phyloP scores from a whole-genome alignment of 306 rosid species.

The Carpinus viminea region DNA sequence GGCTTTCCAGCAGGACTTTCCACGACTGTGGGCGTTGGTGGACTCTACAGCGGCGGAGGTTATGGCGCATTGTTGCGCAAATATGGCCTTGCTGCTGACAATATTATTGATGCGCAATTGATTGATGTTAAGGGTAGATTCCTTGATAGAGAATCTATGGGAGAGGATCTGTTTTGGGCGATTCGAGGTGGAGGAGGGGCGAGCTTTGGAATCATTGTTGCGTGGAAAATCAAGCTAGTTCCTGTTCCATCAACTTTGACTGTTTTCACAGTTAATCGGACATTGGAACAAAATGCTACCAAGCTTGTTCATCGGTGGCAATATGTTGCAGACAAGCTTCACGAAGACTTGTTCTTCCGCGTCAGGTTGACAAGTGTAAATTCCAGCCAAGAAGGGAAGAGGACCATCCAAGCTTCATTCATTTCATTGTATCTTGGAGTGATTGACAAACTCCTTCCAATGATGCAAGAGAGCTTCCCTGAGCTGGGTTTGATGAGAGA shows the following conservation, averaged over 20 bases:
- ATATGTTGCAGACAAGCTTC: too few species aligned
- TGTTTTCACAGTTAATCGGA: too few species aligned
- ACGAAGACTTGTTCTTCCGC: too few species aligned
- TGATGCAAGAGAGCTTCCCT: too few species aligned
- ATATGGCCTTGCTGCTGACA: conserved; percentile 66
- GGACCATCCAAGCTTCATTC: too few species aligned
- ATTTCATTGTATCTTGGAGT: too few species aligned
- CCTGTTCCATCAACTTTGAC: conserved; percentile 56
- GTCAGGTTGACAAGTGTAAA: too few species aligned
- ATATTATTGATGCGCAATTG: conserved; percentile 52
- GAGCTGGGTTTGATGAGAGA: too few species aligned
- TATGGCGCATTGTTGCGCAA: conserved; percentile 64
- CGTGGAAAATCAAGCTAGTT: conserved; percentile 65
- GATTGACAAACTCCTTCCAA: too few species aligned
- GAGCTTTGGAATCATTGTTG: conserved; percentile 54
- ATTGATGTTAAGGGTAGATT: conserved; percentile 51
- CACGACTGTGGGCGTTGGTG: conserved; percentile 22
- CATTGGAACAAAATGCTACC: too few species aligned
- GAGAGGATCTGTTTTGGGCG: conserved; percentile 76
- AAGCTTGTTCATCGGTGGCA: too few species aligned
- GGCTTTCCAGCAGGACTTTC: background rate
- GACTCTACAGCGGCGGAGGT: conserved; percentile 21
- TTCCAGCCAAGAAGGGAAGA: too few species aligned
- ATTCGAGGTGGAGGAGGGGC: conserved; percentile 84
- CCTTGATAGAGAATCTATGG: conserved; percentile 63